These are phyloP conservation scores for Coemansia sp. DNA, from an alignment of 192 early-diverging fungal species.

Conservation along the genomic window DNA sequence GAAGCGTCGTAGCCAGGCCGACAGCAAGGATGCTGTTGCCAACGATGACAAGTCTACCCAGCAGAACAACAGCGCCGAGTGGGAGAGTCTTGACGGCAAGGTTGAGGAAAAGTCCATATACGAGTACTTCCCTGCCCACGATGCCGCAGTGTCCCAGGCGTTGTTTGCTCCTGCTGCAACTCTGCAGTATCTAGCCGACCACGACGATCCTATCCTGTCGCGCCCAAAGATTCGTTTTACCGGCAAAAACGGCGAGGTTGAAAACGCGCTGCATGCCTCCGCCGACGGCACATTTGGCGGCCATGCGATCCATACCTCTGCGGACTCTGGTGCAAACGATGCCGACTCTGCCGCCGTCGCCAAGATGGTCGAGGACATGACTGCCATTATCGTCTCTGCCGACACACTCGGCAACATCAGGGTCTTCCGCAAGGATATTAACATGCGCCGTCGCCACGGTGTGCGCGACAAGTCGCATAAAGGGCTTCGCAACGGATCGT, in stretches of 20 bases:
- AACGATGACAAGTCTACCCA: not conserved
- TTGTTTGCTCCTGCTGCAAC: conserved; percentile 67
- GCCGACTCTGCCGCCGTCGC: conserved; percentile 5
- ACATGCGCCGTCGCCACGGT: conserved; percentile 11
- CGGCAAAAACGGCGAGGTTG: conserved; percentile 28
- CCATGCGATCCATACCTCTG: not conserved
- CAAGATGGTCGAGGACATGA: conserved; percentile 35
- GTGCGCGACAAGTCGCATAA: not conserved
- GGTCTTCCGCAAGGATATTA: conserved; percentile 67
- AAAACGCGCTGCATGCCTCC: conserved; percentile 19
- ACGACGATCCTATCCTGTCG: conserved; percentile 59
- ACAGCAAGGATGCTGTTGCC: conserved; percentile 8
- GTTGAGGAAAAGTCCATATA: conserved; percentile 55
- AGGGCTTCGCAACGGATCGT: not conserved
- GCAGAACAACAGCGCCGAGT: conserved; percentile 15
- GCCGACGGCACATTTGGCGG: conserved; percentile 30
- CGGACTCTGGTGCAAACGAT: not conserved
- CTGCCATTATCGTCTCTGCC: conserved; percentile 64
- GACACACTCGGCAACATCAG: conserved; percentile 64
- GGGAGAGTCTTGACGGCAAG: conserved; percentile 55
- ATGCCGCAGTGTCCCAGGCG: conserved; percentile 59
- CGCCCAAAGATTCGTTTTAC: conserved; percentile 44
- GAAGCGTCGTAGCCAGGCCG: conserved; percentile 11
- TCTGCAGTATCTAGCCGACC: conserved; percentile 58
- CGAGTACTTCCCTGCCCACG: conserved; percentile 61